A percentile compares a stretch with the other conserved stretches of the same genome.
These are phyloP conservation scores for Ochetophila trinervis DNA, from an alignment of 306 rosid species.

Conservation along the genomic window DNA sequence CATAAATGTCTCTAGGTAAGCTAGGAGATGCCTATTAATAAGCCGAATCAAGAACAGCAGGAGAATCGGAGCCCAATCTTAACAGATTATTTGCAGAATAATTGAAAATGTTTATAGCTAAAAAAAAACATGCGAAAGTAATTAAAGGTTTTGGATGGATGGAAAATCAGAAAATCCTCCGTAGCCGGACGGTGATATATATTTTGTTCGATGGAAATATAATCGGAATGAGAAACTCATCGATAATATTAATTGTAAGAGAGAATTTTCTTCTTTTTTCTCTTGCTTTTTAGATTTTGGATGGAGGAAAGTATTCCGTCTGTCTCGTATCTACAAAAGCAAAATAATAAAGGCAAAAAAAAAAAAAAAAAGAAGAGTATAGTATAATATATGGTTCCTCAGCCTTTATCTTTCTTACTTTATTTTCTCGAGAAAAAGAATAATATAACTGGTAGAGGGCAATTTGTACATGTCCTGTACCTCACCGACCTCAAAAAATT, in stretches of 20 bases:
- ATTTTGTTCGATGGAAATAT: conserved; percentile 10
- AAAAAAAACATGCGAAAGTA: no score
- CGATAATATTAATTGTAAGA: neutral
- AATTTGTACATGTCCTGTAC: conserved; percentile 38
- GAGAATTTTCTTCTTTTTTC: conserved; percentile 6
- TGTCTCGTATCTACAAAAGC: conserved; percentile 31
- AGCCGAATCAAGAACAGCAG: no score
- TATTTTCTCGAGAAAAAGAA: conserved; percentile 4
- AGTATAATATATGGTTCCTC: neutral
- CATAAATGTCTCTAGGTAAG: no score
- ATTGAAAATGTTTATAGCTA: no score
- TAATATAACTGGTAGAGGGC: conserved; percentile 17
- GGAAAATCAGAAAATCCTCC: no score
- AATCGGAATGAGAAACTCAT: conserved; percentile 9
- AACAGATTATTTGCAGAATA: no score
- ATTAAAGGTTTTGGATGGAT: no score
- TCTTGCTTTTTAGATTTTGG: conserved; percentile 12
- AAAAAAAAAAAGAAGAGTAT: neutral
- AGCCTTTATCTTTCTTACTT: neutral
- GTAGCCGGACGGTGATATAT: neutral
- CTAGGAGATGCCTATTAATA: no score
- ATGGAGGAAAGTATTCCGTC: conserved; percentile 12
- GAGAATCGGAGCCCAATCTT: no score
- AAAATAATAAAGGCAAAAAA: conserved; percentile 3
- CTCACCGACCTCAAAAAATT: conserved; percentile 7